Conservation (phyloP, 345 rosid species). For the Excoecaria cochinchinensis region DNA sequence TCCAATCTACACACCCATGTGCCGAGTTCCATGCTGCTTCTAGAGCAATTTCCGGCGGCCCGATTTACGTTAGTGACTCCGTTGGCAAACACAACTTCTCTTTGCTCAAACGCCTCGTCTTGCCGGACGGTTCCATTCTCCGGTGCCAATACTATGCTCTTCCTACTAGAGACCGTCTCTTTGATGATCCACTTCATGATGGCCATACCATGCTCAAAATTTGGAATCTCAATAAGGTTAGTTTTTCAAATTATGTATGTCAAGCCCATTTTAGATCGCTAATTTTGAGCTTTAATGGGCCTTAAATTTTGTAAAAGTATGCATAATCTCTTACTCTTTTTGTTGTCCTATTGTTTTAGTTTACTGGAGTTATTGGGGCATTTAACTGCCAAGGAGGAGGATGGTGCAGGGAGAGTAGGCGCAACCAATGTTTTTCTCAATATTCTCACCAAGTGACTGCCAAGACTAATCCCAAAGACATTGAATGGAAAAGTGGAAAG, state of each 20-base stretch:
- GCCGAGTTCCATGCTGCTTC: conserved; percentile 98
- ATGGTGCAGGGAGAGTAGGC: conserved; percentile 77
- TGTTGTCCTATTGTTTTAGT: conserved; percentile 35
- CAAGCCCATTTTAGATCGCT: neutral
- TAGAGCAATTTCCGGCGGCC: conserved; percentile 92
- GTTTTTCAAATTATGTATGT: neutral
- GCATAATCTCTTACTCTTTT: too few species aligned
- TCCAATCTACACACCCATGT: conserved; percentile 95
- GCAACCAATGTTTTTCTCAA: conserved; percentile 69
- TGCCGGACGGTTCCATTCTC: conserved; percentile 79
- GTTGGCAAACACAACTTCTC: conserved; percentile 83
- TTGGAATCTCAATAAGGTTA: conserved; percentile 96
- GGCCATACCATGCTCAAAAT: conserved; percentile 99
- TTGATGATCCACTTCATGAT: conserved; percentile 91
- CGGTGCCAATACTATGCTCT: conserved; percentile 87
- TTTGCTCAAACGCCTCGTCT: conserved; percentile 61
- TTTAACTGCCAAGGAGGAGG: conserved; percentile 99
- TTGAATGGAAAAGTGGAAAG: conserved; percentile 82
- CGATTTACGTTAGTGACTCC: conserved; percentile 74
- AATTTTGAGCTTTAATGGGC: neutral
- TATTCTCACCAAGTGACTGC: conserved; percentile 54
- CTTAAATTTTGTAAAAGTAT: too few species aligned
- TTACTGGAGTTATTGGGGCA: conserved; percentile 75
- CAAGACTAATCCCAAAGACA: conserved; percentile 52
- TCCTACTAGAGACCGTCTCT: conserved; percentile 86